A percentile compares a stretch with the other conserved stretches of the same genome.
phyloP scores from a whole-genome alignment of 768 basidiomycete species.

The Boletus rubroflammeus region DNA sequence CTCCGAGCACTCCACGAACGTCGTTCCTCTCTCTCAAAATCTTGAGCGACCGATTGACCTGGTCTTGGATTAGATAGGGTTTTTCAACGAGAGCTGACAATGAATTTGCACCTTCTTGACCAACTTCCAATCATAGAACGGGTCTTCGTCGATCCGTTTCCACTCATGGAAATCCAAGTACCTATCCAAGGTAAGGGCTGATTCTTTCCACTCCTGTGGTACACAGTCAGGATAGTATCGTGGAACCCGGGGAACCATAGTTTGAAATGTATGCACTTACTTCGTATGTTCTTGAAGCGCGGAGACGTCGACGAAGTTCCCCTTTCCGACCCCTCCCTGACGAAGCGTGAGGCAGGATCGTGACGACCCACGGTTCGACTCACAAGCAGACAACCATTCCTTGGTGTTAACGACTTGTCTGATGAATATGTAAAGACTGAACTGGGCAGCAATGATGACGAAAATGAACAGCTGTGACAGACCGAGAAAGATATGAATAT shows the following conservation, averaged over 20 bases:
- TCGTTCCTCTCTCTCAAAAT: constrained; percentile 73
- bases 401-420: constrained; percentile 92
- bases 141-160: constrained; percentile 85
- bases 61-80: neutral
- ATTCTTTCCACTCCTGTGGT: constrained; percentile 79
- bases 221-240: neutral
- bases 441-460: constrained; percentile 77
- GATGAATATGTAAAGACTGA: constrained; percentile 81
- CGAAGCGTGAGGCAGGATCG: neutral
- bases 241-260: neutral
- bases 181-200: constrained; percentile 73
- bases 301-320: constrained; percentile 65
- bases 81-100: neutral
- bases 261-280: constrained; percentile 33
- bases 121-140: constrained; percentile 89
- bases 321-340: constrained; percentile 87
- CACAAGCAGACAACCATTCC: constrained; percentile 90
- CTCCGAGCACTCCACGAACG: constrained; percentile 80
- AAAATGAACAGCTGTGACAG: constrained; percentile 72
- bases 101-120: constrained; percentile 62
- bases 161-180: constrained; percentile 85
- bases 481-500: constrained; percentile 4
- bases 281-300: constrained; percentile 72
- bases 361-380: constrained; percentile 11
- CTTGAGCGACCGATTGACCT: constrained; percentile 74